These are phyloP conservation scores for Aspergillus ibericus DNA, from an alignment of 2,329 filamentous ascomycete species.

Conservation along the genomic window DNA sequence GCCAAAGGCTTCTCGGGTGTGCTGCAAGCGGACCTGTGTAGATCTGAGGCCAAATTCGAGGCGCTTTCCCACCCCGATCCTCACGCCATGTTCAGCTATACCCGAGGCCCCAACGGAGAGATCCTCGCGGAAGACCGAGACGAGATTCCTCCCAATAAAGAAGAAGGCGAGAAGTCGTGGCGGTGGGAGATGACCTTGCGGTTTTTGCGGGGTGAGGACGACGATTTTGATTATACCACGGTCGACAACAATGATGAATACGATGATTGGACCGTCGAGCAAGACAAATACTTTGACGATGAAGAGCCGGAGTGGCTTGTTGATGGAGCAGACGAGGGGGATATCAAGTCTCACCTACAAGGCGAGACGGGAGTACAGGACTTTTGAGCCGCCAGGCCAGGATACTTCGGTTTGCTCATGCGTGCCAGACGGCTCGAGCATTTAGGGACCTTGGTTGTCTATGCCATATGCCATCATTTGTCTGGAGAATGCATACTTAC, in stretches of 20 bases:
- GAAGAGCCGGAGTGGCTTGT: conserved; percentile 70
- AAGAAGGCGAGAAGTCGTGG: conserved; percentile 71
- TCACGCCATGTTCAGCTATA: conserved; percentile 52
- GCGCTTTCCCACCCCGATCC: conserved; percentile 58
- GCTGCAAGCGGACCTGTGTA: conserved; percentile 73
- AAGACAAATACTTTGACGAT: conserved; percentile 78
- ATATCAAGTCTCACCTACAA: conserved; percentile 27
- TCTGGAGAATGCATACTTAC: neutral
- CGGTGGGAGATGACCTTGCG: conserved; percentile 68
- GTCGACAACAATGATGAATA: conserved; percentile 73
- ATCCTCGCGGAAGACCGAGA: conserved; percentile 61
- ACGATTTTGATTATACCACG: conserved; percentile 71
- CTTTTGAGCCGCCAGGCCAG: conserved; percentile 66
- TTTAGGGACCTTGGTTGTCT: neutral
- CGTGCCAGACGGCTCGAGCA: neutral
- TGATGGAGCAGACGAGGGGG: conserved; percentile 42
- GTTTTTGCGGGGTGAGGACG: conserved; percentile 73
- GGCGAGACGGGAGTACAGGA: conserved; percentile 74
- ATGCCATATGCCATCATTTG: neutral
- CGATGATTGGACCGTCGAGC: conserved; percentile 64
- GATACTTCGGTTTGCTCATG: conserved; percentile 54
- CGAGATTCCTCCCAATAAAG: conserved; percentile 58
- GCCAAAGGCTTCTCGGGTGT: conserved; percentile 75
- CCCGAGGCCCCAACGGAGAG: conserved; percentile 53
- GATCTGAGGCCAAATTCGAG: conserved; percentile 73